Conservation (phyloP, 2,329 filamentous ascomycete genomes). For the Claviceps sp. region DNA sequence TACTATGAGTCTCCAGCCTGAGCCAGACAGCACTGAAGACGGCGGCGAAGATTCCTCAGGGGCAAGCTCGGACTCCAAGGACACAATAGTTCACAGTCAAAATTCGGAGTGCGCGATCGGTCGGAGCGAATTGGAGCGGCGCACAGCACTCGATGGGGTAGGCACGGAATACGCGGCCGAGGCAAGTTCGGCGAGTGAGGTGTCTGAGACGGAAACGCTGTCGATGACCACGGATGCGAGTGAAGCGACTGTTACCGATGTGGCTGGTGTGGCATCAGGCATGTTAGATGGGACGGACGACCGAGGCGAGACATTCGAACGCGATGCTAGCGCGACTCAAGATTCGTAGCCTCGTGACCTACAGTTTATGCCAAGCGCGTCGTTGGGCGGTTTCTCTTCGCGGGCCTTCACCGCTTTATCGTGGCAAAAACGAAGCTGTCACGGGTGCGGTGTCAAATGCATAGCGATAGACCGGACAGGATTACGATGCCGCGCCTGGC, state of each 20-base stretch:
- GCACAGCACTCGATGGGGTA: not conserved
- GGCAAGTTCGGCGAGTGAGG: slow-evolving; percentile 3
- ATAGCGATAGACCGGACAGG: no score
- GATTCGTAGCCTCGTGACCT: not conserved
- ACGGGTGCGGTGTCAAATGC: not conserved
- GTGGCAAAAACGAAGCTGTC: not conserved
- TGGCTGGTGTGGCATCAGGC: not conserved
- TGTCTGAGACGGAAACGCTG: not conserved
- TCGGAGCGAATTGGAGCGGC: not conserved
- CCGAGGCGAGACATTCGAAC: not conserved
- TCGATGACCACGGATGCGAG: slow-evolving; percentile 1
- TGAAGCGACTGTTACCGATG: not conserved
- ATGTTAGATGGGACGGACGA: slow-evolving; percentile 3
- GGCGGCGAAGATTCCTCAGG: not conserved
- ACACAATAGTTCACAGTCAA: not conserved
- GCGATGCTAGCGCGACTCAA: not conserved
- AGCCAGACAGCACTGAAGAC: slow-evolving; percentile 13
- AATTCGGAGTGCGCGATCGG: not conserved
- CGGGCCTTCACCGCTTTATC: no score
- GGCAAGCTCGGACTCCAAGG: not conserved
- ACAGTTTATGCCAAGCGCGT: not conserved
- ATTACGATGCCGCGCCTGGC: no score
- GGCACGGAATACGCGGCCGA: not conserved
- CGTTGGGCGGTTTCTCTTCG: not conserved
- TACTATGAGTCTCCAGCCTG: slow-evolving; percentile 28